Conservation (phyloP, 108 stramenopile genomes). For the Pinguiococcus pyrenoidosus region DNA sequence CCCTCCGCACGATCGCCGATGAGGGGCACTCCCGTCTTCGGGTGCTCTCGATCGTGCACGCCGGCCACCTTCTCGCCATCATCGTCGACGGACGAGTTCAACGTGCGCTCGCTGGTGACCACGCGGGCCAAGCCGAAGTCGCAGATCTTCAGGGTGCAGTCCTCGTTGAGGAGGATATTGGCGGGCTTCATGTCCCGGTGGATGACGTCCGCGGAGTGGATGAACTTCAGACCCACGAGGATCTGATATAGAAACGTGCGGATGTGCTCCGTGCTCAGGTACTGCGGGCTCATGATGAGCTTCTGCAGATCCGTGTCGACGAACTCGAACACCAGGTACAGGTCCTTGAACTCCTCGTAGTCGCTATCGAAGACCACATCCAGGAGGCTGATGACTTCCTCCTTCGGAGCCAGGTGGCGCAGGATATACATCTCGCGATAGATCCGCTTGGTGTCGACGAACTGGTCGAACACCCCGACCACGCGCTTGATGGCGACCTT, state of each 20-base stretch:
- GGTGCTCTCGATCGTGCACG: too few relatives aligned
- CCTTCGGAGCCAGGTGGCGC: constrained; percentile 58
- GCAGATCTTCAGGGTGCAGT: constrained; percentile 93
- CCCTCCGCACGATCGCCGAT: too few relatives aligned
- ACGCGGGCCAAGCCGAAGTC: constrained; percentile 95
- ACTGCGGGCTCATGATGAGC: constrained; percentile 93
- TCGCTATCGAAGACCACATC: constrained; percentile 61
- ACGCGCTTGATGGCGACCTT: constrained; percentile 87
- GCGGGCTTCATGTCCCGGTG: constrained; percentile 72
- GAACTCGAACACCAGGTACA: constrained; percentile 51
- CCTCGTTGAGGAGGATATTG: constrained; percentile 89
- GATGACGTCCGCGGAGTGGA: constrained; percentile 74
- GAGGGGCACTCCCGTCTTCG: too few relatives aligned
- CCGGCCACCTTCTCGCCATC: too few relatives aligned
- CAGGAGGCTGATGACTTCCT: constrained; percentile 72
- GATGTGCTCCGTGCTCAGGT: constrained; percentile 89
- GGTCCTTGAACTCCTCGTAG: constrained; percentile 21
- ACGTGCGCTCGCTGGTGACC: constrained; percentile 36
- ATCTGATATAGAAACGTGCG: constrained; percentile 92
- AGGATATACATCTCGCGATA: constrained; percentile 78
- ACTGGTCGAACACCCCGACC: constrained; percentile 76
- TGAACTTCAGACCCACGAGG: constrained; percentile 75
- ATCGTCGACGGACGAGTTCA: too few relatives aligned
- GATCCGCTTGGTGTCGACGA: constrained; percentile 65
- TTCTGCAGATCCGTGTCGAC: constrained; percentile 98